phyloP scores from a whole-genome alignment of 129 eudicot genomes.

The Daucus carota region DH1_v3.0 NC_030381.2:47458001-47458500 shows the following conservation, averaged over 20 bases:
- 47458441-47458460: too few species aligned
- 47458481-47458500: too few species aligned
- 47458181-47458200: conserved; percentile 1
- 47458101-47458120: not conserved
- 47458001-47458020: not conserved
- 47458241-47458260: not conserved
- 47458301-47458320: not conserved
- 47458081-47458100: not conserved
- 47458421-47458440: too few species aligned
- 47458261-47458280: not conserved
- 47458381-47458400: too few species aligned
- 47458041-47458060: not conserved
- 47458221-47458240: not conserved
- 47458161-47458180: not conserved
- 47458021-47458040: not conserved
- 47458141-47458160: not conserved
- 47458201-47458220: not conserved
- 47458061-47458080: not conserved
- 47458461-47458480: too few species aligned
- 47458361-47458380: too few species aligned
- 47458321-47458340: not conserved
- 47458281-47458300: not conserved
- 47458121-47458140: not conserved
- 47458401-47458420: too few species aligned
- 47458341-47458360: too few species aligned